Base-by-base conservation (phyloP, 2,329 filamentous ascomycete species). In the Leptographium flavum region DNA sequence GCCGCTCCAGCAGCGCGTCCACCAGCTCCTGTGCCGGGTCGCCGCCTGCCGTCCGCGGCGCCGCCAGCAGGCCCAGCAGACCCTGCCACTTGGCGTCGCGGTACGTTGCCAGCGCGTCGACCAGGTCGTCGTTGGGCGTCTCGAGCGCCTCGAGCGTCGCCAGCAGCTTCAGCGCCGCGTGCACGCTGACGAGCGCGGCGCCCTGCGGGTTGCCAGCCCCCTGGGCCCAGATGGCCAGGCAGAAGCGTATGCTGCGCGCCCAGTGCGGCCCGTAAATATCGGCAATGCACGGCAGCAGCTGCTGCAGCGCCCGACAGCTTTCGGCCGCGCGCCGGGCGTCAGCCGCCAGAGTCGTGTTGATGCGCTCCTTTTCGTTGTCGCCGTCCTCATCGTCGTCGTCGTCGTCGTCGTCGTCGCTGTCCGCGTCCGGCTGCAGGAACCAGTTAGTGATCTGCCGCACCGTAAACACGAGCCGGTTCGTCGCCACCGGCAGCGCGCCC, bases 211-310 rank as follows among this genome's bases (percentile, higher is more conserved):
- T 65, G 2, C 61, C 59, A 11, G 58, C 58, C 0, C 65, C 68
- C 4, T 66, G 64, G 3, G 65, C 63, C 78, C 81, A 84, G 0
- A 78, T 62, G 8, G 64, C 61, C 11, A 71, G 63, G 48, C 81
- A 74, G 42, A 77, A 74, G 30, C 74, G 67, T 17, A 87, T 62
- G 0, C 72, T 62, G 40, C 73, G 73, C 42, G 80, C 73, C 92
- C 92, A 98, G 57, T 94, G 85, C 0, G 83, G 76, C 1, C 90
- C 92, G 55, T 94, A 95, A 1, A 94, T 78, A 39, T 87, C 82
- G 47, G 77, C 74, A 54, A 95, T 81, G 35, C 73, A 74, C 2
- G 85, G 84, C 0, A 95, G 61, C 4, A 94, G 64, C 4, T 67
- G 63, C 2, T 74, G 64, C 44, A 86, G 56, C 49, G 68, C 69